Base-by-base conservation (phyloP, 2,329 filamentous ascomycete genomes). In the Emergomyces pasteurianus region DNA sequence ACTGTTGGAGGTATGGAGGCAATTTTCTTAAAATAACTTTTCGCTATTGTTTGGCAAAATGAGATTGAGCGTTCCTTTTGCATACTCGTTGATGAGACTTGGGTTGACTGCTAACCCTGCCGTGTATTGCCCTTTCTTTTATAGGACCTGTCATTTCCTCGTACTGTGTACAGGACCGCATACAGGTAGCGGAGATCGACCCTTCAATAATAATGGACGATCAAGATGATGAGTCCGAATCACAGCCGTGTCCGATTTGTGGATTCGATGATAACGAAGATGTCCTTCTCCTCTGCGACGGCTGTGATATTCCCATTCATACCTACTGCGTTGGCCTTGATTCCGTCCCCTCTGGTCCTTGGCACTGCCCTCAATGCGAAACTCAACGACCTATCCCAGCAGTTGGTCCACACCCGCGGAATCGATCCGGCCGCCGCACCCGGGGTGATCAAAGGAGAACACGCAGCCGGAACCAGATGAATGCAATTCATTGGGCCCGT, bases 321-420 rank as follows among this genome's bases (percentile, higher is more conserved):
- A 91, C 91, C 55, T 89, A 95, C 73, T 99, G 94, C 74, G 84
- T 95, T 63, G 92, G 89, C 40, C 81, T 96, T 57, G 86, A 92
- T 63, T 77, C 80, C 59, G 84, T 95, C 60, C 91, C 92, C 26
- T 77, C 81, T 36, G 89, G 88, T 34, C 80, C 86, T 65, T 99
- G 92, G 92, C 96, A 92, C 73, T 99, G 94, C 77, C 86, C 94
- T 74, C 85, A 88, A 68, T 99, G 94, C 73, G 74, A 77, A 61
- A 70, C 74, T 73, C 79, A 78, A 69, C 71, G 77, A 71, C 69
- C 75, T 61, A 63, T 80, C 59, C 67, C 68, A 46, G 47, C 64
- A 67, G 61, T 67, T 57, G 65, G 67, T 58, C 59, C 70, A 59
- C 69, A 71, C 55, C 60, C 68, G 61, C 65, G 65, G 61, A 71